Base-by-base conservation (phyloP, 352 stramenopile species). In the Phytopythium ostracodes region DNA sequence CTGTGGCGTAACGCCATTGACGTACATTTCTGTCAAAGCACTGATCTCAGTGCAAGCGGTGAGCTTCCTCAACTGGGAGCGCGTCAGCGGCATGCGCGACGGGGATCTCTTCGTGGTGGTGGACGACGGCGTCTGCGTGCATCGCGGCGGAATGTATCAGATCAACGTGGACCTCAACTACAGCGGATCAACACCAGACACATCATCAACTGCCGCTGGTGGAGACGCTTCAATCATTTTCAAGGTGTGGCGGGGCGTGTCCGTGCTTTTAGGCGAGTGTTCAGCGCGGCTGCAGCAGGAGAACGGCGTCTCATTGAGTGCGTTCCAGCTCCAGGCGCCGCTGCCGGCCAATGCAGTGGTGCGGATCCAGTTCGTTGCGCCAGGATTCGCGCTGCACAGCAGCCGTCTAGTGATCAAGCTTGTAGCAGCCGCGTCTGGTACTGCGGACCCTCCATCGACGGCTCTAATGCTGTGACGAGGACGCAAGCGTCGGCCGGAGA, bases 81-180 rank as follows among this genome's bases (percentile, higher is more conserved):
- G 57, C 1, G 43, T 56, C 24, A 64, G 53, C 29, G 62, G 63
- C n/a, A 62, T 68, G 63, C 52, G 31, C 8, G 42, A 72, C 17
- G 40, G 12, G 3, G 40, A 59, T 6, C 24, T 65, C 38, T 81
- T 81, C 58, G 57, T 52, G 8, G 62, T 81, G 27, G 68, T 68
- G 22, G 63, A 68, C 50, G 59, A 78, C 47, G 65, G 62, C 38
- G 54, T 81, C 36, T 56, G 44, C 15, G 59, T 79, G 29, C 60
- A 72, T 12, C 65, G 33, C 11, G 59, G 51, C 4, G 70, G 57
- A 3, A 62, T 15, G 29, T 75, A 69, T 40, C 73, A 75, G 55
- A 53, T 79, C 55, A 81, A 78, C 61, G 59, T 76, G 1, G 70
- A 81, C 47, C 52, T 81, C 10, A 54, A 71, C 29, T 63, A 75